phyloP scores from a whole-genome alignment of 1,139 yeast species.

The Pichia cactophila region DNA sequence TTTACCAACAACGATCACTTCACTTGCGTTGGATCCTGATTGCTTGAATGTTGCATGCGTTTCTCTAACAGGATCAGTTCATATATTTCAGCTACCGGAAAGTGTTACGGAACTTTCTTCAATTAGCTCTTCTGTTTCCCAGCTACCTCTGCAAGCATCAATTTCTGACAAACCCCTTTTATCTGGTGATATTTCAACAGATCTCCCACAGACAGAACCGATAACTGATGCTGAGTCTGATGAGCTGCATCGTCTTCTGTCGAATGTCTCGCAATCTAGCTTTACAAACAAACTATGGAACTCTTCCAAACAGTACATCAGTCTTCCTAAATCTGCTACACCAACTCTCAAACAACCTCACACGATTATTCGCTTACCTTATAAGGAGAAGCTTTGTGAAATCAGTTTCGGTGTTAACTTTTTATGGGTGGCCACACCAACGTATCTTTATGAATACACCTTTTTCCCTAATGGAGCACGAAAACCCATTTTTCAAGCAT shows the following conservation, averaged over 20 bases:
- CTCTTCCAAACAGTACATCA: not conserved
- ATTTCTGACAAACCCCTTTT: not conserved
- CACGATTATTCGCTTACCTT: not conserved
- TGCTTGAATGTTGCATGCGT: conserved; percentile 53
- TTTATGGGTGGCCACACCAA: not conserved
- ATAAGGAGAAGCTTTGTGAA: not conserved
- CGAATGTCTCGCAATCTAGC: not conserved
- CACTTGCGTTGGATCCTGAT: conserved; percentile 45
- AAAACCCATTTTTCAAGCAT: not conserved
- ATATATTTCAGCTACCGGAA: conserved; percentile 43
- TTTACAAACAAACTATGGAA: not conserved
- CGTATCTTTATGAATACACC: not conserved
- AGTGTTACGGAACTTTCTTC: conserved; percentile 12
- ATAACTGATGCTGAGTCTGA: not conserved
- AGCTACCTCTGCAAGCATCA: not conserved
- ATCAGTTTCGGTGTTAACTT: not conserved
- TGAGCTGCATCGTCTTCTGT: not conserved
- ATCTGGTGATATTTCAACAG: not conserved
- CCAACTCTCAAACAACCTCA: not conserved
- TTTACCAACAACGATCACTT: conserved; percentile 48
- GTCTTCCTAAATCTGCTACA: not conserved
- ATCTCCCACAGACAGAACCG: conserved; percentile 18
- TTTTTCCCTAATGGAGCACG: not conserved
- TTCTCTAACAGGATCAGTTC: conserved; percentile 63
- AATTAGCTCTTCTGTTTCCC: not conserved